A percentile compares a stretch with the other conserved stretches of the same genome.
phyloP scores from a whole-genome alignment of 176 grass and related monocot genomes.

The Bonia amplexicaulis region DNA sequence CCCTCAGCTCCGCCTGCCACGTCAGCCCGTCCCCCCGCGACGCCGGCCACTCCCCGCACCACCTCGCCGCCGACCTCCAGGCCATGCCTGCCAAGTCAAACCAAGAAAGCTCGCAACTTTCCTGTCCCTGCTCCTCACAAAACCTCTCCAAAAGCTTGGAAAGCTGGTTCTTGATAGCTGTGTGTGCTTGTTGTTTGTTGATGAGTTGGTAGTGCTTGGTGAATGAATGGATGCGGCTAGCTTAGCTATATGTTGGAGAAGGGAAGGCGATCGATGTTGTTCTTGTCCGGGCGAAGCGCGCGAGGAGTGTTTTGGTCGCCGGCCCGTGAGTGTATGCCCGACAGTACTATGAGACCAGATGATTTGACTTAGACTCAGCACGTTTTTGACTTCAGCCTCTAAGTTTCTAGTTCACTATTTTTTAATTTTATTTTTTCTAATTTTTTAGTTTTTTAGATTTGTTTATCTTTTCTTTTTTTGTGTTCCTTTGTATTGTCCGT shows the following conservation, averaged over 20 bases:
- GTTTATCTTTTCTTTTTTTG: no score
- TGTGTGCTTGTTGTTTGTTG: background rate
- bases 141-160: background rate
- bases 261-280: background rate
- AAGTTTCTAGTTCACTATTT: no score
- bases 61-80: background rate
- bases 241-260: background rate
- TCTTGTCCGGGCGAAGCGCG: background rate
- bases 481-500: no score
- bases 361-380: background rate
- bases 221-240: background rate
- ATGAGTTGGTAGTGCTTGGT: background rate
- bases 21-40: background rate
- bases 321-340: background rate
- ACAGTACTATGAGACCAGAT: background rate
- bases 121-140: background rate
- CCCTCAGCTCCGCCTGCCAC: constrained; percentile 32
- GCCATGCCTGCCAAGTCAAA: background rate
- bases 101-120: no score
- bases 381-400: no score
- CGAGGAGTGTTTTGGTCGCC: background rate
- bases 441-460: no score
- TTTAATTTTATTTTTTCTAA: no score
- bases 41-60: constrained; percentile 7
- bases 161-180: background rate